Conservation (phyloP, 164 flowering plant genomes). For the Magnolia sinica region DNA sequence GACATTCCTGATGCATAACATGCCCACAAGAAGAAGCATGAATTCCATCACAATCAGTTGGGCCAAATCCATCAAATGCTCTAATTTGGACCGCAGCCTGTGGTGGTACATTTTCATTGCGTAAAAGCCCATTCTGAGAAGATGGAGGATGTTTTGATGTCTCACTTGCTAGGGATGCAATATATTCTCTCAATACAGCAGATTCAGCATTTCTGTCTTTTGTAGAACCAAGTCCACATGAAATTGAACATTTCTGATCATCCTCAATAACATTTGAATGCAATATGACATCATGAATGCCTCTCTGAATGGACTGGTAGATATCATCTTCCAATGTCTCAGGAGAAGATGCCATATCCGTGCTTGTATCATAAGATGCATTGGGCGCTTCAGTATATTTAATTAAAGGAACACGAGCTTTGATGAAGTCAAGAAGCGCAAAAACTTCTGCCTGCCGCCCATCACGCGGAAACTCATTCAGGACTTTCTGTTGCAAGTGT, state of each 20-base stretch:
- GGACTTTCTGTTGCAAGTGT: conserved; percentile 41
- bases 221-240: conserved; percentile 21
- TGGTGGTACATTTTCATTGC: conserved; percentile 16
- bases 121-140: conserved; percentile 26
- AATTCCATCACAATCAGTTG: conserved; percentile 78
- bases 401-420: conserved; percentile 37
- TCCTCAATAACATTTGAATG: conserved; percentile 16
- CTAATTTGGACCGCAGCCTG: conserved; percentile 22
- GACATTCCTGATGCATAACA: conserved; percentile 94
- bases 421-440: conserved; percentile 47
- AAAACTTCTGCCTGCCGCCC: conserved; percentile 46
- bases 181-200: conserved; percentile 50
- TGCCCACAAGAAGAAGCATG: conserved; percentile 96
- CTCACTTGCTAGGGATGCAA: conserved; percentile 46
- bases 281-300: conserved; percentile 21
- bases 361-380: conserved; percentile 24
- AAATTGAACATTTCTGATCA: conserved; percentile 10
- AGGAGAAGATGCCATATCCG: conserved; percentile 22
- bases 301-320: conserved; percentile 38
- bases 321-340: conserved; percentile 59
- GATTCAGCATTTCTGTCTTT: conserved; percentile 26
- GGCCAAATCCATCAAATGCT: conserved; percentile 65
- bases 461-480: conserved; percentile 33
- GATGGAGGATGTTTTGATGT: conserved; percentile 30
- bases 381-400: conserved; percentile 32